A percentile compares a stretch with the other conserved stretches of the same genome.
phyloP scores from a whole-genome alignment of 176 grass and related monocot genomes.

The Miscanthus lutarioriparius region DNA sequence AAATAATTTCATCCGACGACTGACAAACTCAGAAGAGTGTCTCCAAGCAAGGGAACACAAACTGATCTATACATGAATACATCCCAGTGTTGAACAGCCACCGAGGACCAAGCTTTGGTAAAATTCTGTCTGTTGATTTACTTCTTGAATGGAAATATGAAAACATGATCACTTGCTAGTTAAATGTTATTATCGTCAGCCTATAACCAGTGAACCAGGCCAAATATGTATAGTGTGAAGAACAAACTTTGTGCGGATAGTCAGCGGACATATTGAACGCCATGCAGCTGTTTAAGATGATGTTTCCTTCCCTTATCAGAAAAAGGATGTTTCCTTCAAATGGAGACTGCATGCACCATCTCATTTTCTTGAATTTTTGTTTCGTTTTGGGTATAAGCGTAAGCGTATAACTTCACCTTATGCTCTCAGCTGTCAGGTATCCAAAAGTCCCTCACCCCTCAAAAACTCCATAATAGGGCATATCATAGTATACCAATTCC shows the following conservation, averaged over 20 bases:
- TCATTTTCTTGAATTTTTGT: no score
- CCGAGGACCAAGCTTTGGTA: neutral
- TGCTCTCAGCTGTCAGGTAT: no score
- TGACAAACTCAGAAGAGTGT: neutral
- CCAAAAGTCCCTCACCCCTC: no score
- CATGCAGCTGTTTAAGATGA: no score
- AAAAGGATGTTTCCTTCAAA: no score
- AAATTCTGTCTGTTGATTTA: neutral
- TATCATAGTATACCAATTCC: no score
- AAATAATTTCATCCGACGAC: neutral
- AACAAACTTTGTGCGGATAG: neutral
- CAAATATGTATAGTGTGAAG: no score
- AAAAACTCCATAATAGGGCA: no score
- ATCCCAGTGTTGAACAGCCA: neutral
- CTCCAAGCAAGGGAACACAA: neutral
- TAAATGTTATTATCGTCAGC: neutral
- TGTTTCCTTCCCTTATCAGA: no score
- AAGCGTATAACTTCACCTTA: no score
- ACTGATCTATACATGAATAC: neutral
- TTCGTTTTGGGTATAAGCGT: no score
- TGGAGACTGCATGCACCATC: no score
- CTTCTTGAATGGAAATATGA: neutral
- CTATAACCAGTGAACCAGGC: neutral
- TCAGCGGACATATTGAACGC: neutral
- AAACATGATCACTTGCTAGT: neutral